phyloP scores from a whole-genome alignment of 371 early-diverging fungal species.

The Dichotomocladium elegans region DNA sequence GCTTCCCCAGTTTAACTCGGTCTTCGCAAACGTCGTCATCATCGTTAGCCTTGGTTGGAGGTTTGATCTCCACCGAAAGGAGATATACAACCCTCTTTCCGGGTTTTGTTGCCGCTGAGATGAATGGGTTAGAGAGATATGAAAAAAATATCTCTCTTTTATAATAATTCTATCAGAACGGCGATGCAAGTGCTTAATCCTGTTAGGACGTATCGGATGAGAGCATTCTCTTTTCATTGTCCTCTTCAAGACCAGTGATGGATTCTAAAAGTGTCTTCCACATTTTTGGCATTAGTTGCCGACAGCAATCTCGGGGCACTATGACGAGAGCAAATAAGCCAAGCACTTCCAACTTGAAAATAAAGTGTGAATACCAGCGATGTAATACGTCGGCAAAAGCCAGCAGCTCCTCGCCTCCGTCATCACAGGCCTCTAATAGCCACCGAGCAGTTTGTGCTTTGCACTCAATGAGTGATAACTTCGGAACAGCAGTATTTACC shows the following conservation, averaged over 20 bases:
- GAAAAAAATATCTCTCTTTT: neutral
- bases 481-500: neutral
- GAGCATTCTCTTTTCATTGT: too few relatives aligned
- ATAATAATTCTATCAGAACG: too few relatives aligned
- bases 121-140: neutral
- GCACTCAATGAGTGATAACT: neutral
- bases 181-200: too few relatives aligned
- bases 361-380: neutral
- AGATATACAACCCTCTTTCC: neutral
- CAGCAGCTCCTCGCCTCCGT: neutral
- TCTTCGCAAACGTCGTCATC: neutral
- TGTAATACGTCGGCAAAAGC: neutral
- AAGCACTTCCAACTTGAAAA: neutral
- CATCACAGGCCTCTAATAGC: neutral
- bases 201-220: too few relatives aligned
- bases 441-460: neutral
- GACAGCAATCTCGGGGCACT: neutral
- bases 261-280: neutral
- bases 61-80: neutral
- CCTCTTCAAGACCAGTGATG: too few relatives aligned
- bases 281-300: neutral
- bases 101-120: neutral
- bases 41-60: neutral
- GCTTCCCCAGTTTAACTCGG: neutral
- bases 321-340: neutral